Base-by-base conservation (phyloP, 2,329 filamentous ascomycete genomes). In the Cephalotrichum gorgonifer region DNA sequence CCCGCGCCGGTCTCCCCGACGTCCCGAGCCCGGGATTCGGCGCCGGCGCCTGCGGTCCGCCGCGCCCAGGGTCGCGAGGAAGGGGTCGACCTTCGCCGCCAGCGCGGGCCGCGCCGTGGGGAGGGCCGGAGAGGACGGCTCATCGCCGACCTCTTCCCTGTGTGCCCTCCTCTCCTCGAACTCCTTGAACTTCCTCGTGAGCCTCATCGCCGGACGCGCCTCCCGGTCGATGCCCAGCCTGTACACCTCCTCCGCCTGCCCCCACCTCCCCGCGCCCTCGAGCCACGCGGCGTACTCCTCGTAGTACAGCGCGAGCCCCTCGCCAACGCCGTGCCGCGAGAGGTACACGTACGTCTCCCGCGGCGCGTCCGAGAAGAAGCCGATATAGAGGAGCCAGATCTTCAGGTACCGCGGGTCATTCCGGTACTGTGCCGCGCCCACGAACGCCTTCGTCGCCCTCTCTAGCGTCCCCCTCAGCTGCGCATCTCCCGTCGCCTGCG, bases 261-360 rank as follows among this genome's bases (percentile, higher is more conserved):
- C 77, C 86, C 88, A 96, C 54, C 91, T 76, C 14, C 82, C 86
- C 6, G 83, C 86, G 31, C 80, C 75, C 68, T 98, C 93, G 6
- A 98, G 73, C 88, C 90, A 97, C 1, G 81, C 85, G 1, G 93
- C 90, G 62, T 95, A 98, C 61, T 97, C 93, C 63, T 98, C 93
- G 66, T 98, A 98, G 65, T 89, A 98, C 3, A 97, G 72, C 2
- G 93, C 93, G 3, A 98, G 76, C 1, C 76, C 73, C 60, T 96
- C 89, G 52, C 91, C 93, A 52, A 98, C 88, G 54, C 76, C 77
- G 62, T 98, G 89, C 46, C 90, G 85, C 12, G 91, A 85, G 31
- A 98, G 75, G 61, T 94, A 98, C 43, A 93, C 81, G 62, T 90
- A 98, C 0, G 86, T 88, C 66, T 98, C 93, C 47, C 91, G 83